Percentiles rank a stretch among this genome's conserved stretches.
Conservation (phyloP, 2,329 filamentous ascomycete genomes). For the Trichoderma citrinoviride region DNA sequence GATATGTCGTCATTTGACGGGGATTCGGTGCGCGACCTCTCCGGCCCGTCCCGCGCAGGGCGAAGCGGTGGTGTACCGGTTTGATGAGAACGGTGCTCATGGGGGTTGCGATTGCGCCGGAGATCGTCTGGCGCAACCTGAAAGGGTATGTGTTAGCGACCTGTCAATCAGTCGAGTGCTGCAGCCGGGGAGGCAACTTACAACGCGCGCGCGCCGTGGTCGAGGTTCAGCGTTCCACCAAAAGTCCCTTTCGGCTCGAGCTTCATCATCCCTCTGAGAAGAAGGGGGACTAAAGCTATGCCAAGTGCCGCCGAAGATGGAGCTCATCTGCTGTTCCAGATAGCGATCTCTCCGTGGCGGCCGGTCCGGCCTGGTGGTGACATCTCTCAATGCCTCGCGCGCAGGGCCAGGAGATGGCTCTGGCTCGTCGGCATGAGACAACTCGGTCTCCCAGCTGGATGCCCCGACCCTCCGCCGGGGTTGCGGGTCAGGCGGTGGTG, state of each 20-base stretch:
- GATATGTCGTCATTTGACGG: neutral
- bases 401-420: neutral
- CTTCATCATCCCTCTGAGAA: constrained; percentile 21
- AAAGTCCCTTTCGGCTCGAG: constrained; percentile 21
- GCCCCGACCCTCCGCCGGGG: constrained; percentile 29
- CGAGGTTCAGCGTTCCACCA: constrained; percentile 30
- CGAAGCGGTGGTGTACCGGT: neutral
- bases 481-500: constrained; percentile 25
- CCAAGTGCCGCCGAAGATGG: constrained; percentile 27
- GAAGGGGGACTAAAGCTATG: constrained; percentile 21
- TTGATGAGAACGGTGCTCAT: neutral
- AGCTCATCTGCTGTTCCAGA: constrained; percentile 32
- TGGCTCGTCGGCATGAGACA: neutral
- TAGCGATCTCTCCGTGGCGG: constrained; percentile 26
- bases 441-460: constrained; percentile 3
- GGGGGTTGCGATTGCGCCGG: neutral
- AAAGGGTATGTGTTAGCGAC: neutral
- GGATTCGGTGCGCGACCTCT: constrained; percentile 1
- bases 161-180: neutral
- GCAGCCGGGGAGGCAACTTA: constrained; percentile 23
- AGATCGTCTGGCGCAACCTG: constrained; percentile 20
- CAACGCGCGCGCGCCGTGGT: constrained; percentile 27
- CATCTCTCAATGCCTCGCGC: constrained; percentile 27
- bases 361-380: constrained; percentile 27
- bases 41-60: neutral